Conservation (phyloP, 495 filamentous ascomycete genomes). For the Aspergillus mulundensis region DNA sequence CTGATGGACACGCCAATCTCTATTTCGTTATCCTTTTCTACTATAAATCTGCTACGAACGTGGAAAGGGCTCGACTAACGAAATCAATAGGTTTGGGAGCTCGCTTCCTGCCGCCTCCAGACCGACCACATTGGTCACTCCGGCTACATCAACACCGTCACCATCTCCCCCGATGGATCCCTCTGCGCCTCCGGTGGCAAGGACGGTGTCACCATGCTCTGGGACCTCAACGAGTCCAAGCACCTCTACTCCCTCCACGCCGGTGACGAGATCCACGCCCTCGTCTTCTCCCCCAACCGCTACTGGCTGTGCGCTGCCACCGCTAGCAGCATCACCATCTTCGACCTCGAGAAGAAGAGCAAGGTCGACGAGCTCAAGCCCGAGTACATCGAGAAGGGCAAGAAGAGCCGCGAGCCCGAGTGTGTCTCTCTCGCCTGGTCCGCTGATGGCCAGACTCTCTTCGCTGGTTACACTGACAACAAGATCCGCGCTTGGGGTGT, state of each 20-base stretch:
- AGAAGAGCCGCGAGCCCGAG: constrained; percentile 99
- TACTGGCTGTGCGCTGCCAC: constrained; percentile 99
- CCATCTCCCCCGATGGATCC: constrained; percentile 98
- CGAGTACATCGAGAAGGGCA: constrained; percentile 91
- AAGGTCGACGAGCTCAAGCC: constrained; percentile 99
- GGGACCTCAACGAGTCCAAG: constrained; percentile 99
- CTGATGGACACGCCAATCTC: constrained; percentile 60
- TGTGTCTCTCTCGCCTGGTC: constrained; percentile 95
- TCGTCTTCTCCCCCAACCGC: constrained; percentile 99
- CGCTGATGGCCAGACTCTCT: constrained; percentile 97
- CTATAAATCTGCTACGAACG: constrained; percentile 2
- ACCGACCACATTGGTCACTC: constrained; percentile 99
- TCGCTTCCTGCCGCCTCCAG: constrained; percentile 97
- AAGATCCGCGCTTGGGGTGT: constrained; percentile 99
- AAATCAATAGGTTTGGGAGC: constrained; percentile 85
- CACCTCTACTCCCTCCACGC: constrained; percentile 99
- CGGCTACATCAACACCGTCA: constrained; percentile 99
- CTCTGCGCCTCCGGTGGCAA: constrained; percentile 99
- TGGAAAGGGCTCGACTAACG: constrained; percentile 19
- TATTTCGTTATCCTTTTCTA: constrained; percentile 20
- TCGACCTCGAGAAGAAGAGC: constrained; percentile 99
- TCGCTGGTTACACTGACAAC: constrained; percentile 99
- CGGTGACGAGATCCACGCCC: constrained; percentile 99
- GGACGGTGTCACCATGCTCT: constrained; percentile 99
- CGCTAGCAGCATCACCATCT: constrained; percentile 97